Evolutionary conservation across 306 rosid species (phyloP).

Genomic region (Parietaria judaica): DNA sequence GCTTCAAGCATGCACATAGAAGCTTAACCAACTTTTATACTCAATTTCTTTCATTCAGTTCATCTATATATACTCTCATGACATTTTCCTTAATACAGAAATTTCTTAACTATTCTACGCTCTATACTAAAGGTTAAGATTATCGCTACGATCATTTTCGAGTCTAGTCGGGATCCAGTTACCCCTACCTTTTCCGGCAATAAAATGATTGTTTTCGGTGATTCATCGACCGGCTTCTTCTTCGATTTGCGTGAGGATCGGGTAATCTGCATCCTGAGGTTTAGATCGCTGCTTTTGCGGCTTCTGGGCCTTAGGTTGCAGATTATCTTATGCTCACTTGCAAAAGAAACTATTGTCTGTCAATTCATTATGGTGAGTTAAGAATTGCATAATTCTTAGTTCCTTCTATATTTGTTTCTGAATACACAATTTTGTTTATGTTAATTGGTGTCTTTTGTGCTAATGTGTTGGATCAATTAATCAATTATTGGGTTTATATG

Average conservation of each 20-base stretch:
- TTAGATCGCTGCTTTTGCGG: constrained; percentile 33
- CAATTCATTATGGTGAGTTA: neutral
- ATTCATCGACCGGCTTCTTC: neutral
- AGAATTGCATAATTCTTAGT: neutral
- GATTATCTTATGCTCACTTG: constrained; percentile 34
- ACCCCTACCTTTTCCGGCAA: constrained; percentile 27
- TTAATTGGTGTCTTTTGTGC: too few relatives aligned
- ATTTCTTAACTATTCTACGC: too few relatives aligned
- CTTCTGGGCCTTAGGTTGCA: constrained; percentile 50
- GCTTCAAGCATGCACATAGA: constrained; percentile 13
- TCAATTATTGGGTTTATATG: too few relatives aligned
- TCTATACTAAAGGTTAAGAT: constrained; percentile 77
- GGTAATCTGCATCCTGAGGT: constrained; percentile 76
- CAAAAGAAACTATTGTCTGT: constrained; percentile 5
- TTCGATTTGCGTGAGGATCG: constrained; percentile 19
- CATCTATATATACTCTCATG: too few relatives aligned
- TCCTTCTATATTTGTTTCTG: neutral
- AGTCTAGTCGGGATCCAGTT: constrained; percentile 44
- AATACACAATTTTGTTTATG: too few relatives aligned
- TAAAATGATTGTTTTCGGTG: neutral
- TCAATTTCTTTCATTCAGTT: constrained; percentile 4
- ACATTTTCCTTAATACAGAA: too few relatives aligned
- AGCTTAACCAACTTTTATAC: constrained; percentile 16
- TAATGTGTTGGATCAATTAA: too few relatives aligned
- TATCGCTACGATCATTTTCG: constrained; percentile 9